Evolutionary conservation across 2,329 filamentous ascomycete species (phyloP).

Genomic region (Ophidiomyces ophidiicola): DNA sequence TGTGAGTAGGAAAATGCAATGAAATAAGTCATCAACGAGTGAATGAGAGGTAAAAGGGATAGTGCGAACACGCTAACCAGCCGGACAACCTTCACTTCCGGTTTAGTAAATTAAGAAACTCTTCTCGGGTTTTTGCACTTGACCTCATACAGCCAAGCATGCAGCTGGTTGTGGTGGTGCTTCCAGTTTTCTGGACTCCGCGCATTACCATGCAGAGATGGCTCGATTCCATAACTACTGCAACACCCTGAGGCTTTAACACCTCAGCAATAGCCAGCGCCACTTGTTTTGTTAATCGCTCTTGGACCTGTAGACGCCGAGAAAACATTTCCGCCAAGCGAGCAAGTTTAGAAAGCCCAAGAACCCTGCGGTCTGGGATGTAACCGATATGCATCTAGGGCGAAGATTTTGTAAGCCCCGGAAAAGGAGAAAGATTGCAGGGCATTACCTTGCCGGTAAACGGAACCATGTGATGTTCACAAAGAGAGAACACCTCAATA

Average conservation of each 20-base stretch:
- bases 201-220: constrained; percentile 99
- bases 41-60: not conserved
- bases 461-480: constrained; percentile 94
- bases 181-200: constrained; percentile 83
- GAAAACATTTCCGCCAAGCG: constrained; percentile 96
- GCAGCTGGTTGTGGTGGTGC: constrained; percentile 86
- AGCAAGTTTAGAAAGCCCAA: constrained; percentile 89
- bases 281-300: constrained; percentile 90
- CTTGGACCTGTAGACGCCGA: constrained; percentile 85
- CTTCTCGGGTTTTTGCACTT: constrained; percentile 85
- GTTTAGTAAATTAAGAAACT: constrained; percentile 77
- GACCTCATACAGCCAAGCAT: constrained; percentile 93
- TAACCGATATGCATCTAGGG: constrained; percentile 97
- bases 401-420: constrained; percentile 10
- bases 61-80: not conserved
- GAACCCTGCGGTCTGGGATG: constrained; percentile 80
- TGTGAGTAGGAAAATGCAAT: constrained; percentile 2
- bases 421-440: not conserved
- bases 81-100: constrained; percentile 26
- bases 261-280: constrained; percentile 88
- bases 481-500: constrained; percentile 87
- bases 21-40: not conserved
- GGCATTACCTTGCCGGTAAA: constrained; percentile 81
- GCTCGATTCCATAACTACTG: constrained; percentile 92
- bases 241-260: constrained; percentile 84